Evolutionary conservation across 495 filamentous ascomycete genomes (phyloP).

Genomic region (Podospora pseudoanserina): DNA sequence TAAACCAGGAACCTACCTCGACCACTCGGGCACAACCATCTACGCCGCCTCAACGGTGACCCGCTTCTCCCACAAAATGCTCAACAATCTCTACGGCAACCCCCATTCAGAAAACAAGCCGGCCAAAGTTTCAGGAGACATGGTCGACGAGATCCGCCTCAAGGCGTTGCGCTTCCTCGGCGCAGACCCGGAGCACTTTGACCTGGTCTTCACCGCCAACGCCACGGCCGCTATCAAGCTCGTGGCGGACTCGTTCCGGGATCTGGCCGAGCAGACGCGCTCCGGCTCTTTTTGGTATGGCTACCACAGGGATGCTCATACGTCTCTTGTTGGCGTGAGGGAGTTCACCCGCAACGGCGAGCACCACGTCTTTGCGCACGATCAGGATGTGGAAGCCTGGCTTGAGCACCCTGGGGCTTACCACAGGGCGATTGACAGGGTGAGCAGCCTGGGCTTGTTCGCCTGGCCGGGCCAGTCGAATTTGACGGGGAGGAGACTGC

Average conservation of each 20-base stretch:
- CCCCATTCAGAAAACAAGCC: constrained; percentile 70
- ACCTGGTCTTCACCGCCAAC: constrained; percentile 88
- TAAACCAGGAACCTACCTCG: constrained; percentile 57
- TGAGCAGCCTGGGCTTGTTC: constrained; percentile 53
- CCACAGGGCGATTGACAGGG: not conserved
- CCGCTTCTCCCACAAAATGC: constrained; percentile 55
- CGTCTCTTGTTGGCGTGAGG: constrained; percentile 66
- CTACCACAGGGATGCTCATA: constrained; percentile 72
- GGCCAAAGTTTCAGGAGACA: constrained; percentile 56
- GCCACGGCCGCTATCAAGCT: constrained; percentile 88
- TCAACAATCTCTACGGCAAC: constrained; percentile 63
- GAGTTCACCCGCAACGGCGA: constrained; percentile 50
- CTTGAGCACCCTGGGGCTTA: constrained; percentile 29
- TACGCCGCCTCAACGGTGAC: constrained; percentile 62
- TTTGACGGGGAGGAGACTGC: constrained; percentile 68
- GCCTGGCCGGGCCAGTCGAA: constrained; percentile 79
- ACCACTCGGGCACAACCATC: constrained; percentile 72
- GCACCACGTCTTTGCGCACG: constrained; percentile 59
- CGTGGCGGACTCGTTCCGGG: constrained; percentile 62
- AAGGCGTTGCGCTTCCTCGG: constrained; percentile 76
- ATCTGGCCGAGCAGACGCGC: constrained; percentile 45
- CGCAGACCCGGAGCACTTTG: constrained; percentile 77
- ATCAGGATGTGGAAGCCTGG: constrained; percentile 66
- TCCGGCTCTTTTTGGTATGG: constrained; percentile 61
- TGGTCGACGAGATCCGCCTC: constrained; percentile 57